Percentiles rank a stretch among this genome's conserved stretches.
These are phyloP conservation scores for Jamesozyma spencerorum DNA, from an alignment of 805 yeast genomes.

Conservation along the genomic window DNA sequence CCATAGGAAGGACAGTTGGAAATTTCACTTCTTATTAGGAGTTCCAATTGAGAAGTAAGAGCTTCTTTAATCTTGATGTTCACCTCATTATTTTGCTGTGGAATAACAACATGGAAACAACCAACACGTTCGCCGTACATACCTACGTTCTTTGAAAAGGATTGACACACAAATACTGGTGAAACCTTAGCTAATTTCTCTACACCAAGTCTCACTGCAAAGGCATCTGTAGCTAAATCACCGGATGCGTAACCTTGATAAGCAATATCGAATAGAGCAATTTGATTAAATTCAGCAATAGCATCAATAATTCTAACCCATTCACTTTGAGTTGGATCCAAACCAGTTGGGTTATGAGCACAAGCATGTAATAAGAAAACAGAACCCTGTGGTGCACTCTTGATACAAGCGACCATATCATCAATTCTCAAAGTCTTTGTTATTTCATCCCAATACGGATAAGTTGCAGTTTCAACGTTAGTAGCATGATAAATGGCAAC, in stretches of 20 bases:
- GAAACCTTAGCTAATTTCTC: conserved; percentile 35
- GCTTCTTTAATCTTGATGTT: conserved; percentile 41
- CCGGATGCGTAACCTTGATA: conserved; percentile 98
- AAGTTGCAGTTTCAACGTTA: conserved; percentile 57
- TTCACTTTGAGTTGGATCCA: conserved; percentile 78
- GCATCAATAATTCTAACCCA: conserved; percentile 67
- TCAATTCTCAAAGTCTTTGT: conserved; percentile 63
- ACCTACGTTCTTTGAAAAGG: conserved; percentile 94
- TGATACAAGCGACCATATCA: conserved; percentile 57
- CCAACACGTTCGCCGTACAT: conserved; percentile 98
- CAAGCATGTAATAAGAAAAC: conserved; percentile 83
- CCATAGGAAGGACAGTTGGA: conserved; percentile 96
- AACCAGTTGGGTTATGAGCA: conserved; percentile 97
- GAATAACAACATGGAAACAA: conserved; percentile 69
- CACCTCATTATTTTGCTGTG: conserved; percentile 29
- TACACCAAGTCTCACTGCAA: conserved; percentile 58
- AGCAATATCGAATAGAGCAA: conserved; percentile 86
- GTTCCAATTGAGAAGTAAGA: conserved; percentile 65
- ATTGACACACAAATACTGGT: conserved; percentile 78
- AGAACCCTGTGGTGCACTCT: conserved; percentile 64
- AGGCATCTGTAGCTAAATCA: conserved; percentile 71
- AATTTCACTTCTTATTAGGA: conserved; percentile 70
- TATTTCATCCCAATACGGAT: conserved; percentile 79
- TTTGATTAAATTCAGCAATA: conserved; percentile 51
- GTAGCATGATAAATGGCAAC: conserved; percentile 64